These are phyloP conservation scores for Cryptococcus neoformans DNA, from an alignment of 1,284 basidiomycete genomes.

Conservation along the genomic window DNA sequence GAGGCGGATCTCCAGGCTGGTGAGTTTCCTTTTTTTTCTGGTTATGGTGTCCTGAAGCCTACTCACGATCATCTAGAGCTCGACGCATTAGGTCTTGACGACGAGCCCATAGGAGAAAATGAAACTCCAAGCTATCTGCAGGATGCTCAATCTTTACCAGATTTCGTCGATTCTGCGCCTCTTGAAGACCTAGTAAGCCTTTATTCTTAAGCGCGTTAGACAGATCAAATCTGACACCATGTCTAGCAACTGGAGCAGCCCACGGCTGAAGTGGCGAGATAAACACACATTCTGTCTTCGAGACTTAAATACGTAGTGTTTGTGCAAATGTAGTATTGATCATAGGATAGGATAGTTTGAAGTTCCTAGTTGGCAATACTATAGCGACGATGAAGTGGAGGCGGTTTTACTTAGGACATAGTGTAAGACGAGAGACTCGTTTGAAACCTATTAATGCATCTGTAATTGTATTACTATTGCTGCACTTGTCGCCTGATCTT, in stretches of 20 bases:
- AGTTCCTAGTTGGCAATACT: too few species aligned
- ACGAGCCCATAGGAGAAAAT: constrained; percentile 67
- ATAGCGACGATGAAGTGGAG: too few species aligned
- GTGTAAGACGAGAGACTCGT: too few species aligned
- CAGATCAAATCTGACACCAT: neutral
- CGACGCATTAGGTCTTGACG: constrained; percentile 74
- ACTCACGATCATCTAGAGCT: constrained; percentile 59
- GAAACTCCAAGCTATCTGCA: constrained; percentile 80
- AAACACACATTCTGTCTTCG: neutral
- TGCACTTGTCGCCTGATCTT: too few species aligned
- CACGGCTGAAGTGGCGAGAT: constrained; percentile 2
- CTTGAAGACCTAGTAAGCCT: constrained; percentile 41
- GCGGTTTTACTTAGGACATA: neutral
- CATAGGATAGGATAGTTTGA: too few species aligned
- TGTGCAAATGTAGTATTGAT: too few species aligned
- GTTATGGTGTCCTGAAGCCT: constrained; percentile 1
- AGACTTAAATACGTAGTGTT: too few species aligned
- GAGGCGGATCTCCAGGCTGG: constrained; percentile 97
- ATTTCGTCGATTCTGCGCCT: constrained; percentile 83
- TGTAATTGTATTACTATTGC: too few species aligned
- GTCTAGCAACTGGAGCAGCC: neutral
- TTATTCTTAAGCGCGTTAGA: too few species aligned
- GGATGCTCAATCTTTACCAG: constrained; percentile 79
- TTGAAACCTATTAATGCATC: too few species aligned
- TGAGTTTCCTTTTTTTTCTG: constrained; percentile 43